Conservation (phyloP, 768 basidiomycete species). For the Neoboletus brunneissimus region DNA sequence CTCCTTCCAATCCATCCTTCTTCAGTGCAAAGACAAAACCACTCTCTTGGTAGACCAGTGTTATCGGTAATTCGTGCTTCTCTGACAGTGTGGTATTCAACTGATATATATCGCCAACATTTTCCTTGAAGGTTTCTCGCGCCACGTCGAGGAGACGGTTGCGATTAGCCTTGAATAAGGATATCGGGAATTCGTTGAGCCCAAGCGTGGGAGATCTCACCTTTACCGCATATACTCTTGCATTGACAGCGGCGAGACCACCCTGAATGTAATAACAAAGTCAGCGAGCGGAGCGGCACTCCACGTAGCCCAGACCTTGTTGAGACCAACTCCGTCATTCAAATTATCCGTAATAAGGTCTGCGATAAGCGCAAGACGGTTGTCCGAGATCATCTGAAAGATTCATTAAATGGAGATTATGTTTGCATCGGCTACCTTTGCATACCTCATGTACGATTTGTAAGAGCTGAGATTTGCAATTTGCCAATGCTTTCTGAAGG, state of each 20-base stretch:
- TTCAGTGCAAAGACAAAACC: conserved; percentile 74
- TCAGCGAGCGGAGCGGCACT: neutral
- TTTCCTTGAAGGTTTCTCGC: conserved; percentile 92
- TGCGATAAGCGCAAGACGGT: conserved; percentile 63
- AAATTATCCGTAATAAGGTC: conserved; percentile 55
- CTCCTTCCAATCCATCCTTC: conserved; percentile 49
- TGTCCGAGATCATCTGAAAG: conserved; percentile 69
- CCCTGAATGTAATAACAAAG: conserved; percentile 39
- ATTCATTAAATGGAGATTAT: neutral
- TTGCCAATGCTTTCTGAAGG: conserved; percentile 59
- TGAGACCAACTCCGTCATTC: conserved; percentile 64
- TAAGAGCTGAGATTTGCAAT: conserved; percentile 58
- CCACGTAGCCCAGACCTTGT: conserved; percentile 47
- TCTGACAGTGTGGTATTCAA: conserved; percentile 59
- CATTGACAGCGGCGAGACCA: conserved; percentile 70
- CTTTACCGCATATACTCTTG: conserved; percentile 87
- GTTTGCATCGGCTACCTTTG: neutral
- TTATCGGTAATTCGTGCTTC: conserved; percentile 61
- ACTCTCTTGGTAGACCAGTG: conserved; percentile 65
- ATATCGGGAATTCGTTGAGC: neutral
- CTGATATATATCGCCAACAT: conserved; percentile 81
- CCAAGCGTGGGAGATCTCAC: conserved; percentile 25
- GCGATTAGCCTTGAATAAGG: conserved; percentile 55
- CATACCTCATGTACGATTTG: conserved; percentile 58
- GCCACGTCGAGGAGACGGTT: conserved; percentile 91